A percentile compares a stretch with the other conserved stretches of the same genome.
These are phyloP conservation scores for Solanum sparsipilum DNA, from an alignment of 257 asterid species.

Conservation along the genomic window DNA sequence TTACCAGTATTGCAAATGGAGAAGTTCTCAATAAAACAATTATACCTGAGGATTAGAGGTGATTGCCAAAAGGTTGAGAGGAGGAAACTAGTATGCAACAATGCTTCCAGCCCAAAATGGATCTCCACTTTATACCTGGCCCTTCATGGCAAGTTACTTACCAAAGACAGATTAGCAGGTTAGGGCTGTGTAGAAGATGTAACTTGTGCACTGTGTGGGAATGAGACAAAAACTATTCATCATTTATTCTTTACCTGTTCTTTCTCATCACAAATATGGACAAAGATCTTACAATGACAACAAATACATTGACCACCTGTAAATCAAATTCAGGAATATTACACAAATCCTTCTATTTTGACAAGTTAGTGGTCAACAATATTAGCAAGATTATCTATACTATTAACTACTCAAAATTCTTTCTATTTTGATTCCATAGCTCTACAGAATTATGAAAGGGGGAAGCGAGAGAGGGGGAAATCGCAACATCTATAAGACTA, in stretches of 20 bases:
- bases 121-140: background rate
- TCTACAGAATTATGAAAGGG: background rate
- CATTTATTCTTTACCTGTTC: too few relatives aligned
- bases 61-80: background rate
- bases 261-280: too few relatives aligned
- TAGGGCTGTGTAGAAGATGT: too few relatives aligned
- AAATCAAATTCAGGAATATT: too few relatives aligned
- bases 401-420: background rate
- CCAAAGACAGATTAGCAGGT: background rate
- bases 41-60: background rate
- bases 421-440: background rate
- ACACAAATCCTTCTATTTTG: too few relatives aligned
- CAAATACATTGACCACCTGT: too few relatives aligned
- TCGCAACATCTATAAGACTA: background rate
- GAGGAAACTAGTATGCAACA: background rate
- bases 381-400: too few relatives aligned
- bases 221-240: too few relatives aligned
- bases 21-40: background rate
- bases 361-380: too few relatives aligned
- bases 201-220: too few relatives aligned
- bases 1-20: background rate
- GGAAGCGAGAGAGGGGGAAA: background rate
- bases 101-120: background rate
- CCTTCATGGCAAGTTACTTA: too few relatives aligned
- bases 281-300: too few relatives aligned